Percentiles rank a stretch among this genome's conserved stretches.
These are phyloP conservation scores for Areca catechu DNA, from an alignment of 176 grass and related monocot genomes.

Conservation along the genomic window DNA sequence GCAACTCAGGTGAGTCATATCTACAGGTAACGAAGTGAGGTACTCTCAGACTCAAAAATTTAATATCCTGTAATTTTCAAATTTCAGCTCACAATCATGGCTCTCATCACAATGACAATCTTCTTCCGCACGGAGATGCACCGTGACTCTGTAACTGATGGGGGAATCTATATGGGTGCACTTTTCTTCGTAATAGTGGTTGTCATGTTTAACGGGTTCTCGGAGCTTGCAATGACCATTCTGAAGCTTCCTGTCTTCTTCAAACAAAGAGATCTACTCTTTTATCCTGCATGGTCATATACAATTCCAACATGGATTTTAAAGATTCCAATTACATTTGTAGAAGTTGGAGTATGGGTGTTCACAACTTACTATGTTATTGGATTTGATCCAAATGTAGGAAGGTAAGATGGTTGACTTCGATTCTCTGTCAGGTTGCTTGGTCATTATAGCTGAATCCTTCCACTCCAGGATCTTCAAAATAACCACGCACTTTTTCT, in stretches of 20 bases:
- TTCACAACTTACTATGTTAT: conserved; percentile 65
- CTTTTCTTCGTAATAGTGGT: conserved; percentile 43
- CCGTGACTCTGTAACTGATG: conserved; percentile 24
- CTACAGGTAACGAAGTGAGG: not conserved
- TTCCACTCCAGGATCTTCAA: too few species aligned
- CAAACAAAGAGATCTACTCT: conserved; percentile 65
- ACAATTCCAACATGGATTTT: conserved; percentile 59
- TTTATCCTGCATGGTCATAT: conserved; percentile 63
- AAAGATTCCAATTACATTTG: conserved; percentile 46
- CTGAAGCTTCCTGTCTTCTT: conserved; percentile 69
- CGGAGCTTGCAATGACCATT: conserved; percentile 55
- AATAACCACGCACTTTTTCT: not conserved
- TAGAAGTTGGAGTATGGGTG: conserved; percentile 53
- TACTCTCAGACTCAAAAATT: too few species aligned
- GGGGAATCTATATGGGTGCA: conserved; percentile 44
- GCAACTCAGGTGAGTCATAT: not conserved
- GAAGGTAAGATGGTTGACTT: conserved; percentile 31
- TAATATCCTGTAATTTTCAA: not conserved
- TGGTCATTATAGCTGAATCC: too few species aligned
- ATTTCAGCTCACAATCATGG: conserved; percentile 39
- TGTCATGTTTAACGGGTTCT: conserved; percentile 59
- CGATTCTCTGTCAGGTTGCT: too few species aligned
- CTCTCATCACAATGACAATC: conserved; percentile 44
- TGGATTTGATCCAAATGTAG: conserved; percentile 50
- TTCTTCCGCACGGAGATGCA: conserved; percentile 63